phyloP scores from a whole-genome alignment of 176 grass and related monocot genomes.

The Olyra latifolia region DNA sequence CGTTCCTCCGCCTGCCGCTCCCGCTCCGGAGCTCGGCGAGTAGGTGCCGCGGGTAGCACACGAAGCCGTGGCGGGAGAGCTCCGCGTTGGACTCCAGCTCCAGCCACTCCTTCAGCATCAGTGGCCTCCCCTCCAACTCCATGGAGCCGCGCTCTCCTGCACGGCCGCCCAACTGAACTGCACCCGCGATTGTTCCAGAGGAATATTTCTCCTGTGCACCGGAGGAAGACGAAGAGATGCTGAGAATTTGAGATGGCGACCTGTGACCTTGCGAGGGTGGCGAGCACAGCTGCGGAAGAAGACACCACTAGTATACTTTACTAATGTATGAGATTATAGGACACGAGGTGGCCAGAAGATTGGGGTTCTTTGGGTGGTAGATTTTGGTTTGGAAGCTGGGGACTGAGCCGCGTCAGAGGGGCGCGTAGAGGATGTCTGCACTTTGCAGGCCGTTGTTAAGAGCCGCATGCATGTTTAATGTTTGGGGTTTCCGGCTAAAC shows the following conservation, averaged over 20 bases:
- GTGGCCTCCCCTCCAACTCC: conserved; percentile 35
- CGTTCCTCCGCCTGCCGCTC: conserved; percentile 16
- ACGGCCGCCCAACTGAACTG: background rate
- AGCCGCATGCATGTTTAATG: background rate
- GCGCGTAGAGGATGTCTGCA: conserved; percentile 33
- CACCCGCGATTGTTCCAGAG: background rate
- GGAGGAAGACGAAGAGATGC: conserved; percentile 16
- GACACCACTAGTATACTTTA: background rate
- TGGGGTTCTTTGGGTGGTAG: background rate
- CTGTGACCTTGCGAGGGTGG: background rate
- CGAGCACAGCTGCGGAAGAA: conserved; percentile 8
- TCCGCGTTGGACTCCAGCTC: conserved; percentile 65
- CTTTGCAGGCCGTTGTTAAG: background rate
- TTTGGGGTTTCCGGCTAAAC: background rate
- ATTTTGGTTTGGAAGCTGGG: background rate
- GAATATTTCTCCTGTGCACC: background rate
- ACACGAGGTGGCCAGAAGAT: background rate
- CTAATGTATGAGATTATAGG: conserved; percentile 14
- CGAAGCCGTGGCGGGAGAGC: conserved; percentile 51
- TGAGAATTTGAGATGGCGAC: background rate
- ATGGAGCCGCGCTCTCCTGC: conserved; percentile 2
- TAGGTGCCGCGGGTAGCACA: conserved; percentile 57
- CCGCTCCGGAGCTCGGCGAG: conserved; percentile 30
- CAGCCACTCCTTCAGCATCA: conserved; percentile 75
- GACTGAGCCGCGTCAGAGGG: background rate